Percentiles rank a stretch among this genome's conserved stretches.
phyloP scores from a whole-genome alignment of 1,284 basidiomycete genomes.

The Pterulicium gracile region DNA sequence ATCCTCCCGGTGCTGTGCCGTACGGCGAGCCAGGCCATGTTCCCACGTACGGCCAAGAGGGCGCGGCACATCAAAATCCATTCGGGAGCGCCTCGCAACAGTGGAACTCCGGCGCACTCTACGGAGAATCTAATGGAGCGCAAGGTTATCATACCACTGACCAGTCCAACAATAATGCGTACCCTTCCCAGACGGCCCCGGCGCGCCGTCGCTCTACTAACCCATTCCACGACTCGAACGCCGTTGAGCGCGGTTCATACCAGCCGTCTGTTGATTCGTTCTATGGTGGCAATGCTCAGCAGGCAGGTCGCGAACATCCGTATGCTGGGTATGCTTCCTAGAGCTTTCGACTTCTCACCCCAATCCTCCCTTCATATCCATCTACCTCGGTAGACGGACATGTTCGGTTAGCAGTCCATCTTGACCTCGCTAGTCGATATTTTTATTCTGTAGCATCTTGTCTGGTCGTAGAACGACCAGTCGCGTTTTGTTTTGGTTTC shows the following conservation, averaged over 20 bases:
- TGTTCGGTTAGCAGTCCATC: no score
- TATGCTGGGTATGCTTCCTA: not conserved
- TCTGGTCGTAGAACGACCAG: no score
- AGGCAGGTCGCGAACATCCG: no score
- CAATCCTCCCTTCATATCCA: no score
- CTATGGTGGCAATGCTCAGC: conserved; percentile 16
- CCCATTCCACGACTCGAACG: conserved; percentile 9
- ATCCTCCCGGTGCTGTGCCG: not conserved
- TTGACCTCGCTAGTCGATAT: no score
- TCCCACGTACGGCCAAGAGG: not conserved
- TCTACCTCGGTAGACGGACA: no score
- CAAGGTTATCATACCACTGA: no score
- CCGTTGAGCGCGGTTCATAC: conserved; percentile 14
- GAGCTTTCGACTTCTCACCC: no score
- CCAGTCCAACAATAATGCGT: conserved; percentile 3
- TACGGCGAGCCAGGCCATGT: not conserved
- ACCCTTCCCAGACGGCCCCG: conserved; percentile 3
- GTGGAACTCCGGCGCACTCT: not conserved
- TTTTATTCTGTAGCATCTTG: no score
- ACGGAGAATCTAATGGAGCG: no score
- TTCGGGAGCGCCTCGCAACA: not conserved
- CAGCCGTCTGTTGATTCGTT: conserved; percentile 22
- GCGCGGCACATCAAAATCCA: not conserved
- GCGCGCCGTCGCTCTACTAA: not conserved
- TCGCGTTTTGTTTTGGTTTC: no score